Evolutionary conservation across 495 filamentous ascomycete species (phyloP).

Genomic region (Neurospora cerealis): DNA sequence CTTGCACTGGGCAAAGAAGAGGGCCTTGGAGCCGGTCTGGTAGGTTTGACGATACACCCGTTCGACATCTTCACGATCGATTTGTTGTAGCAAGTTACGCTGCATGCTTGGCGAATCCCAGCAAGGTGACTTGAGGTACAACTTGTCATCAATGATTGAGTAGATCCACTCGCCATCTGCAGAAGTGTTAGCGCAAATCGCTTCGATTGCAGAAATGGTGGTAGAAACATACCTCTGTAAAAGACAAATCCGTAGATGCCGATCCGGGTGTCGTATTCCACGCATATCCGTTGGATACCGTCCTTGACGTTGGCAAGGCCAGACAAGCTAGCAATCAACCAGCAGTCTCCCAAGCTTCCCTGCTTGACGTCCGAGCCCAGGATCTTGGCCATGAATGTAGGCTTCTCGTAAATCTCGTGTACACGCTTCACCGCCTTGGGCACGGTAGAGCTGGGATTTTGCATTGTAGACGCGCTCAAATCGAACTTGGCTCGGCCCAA

Average conservation of each 20-base stretch:
- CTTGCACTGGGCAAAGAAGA: constrained; percentile 82
- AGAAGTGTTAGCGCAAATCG: neutral
- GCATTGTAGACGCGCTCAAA: constrained; percentile 22
- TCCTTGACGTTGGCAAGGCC: constrained; percentile 71
- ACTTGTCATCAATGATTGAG: constrained; percentile 72
- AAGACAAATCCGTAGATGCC: constrained; percentile 97
- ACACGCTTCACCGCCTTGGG: constrained; percentile 62
- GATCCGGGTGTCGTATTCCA: constrained; percentile 60
- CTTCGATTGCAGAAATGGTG: neutral
- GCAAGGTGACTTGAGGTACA: constrained; percentile 74
- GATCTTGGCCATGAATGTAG: constrained; percentile 70
- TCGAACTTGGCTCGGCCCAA: constrained; percentile 36
- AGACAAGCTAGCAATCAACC: constrained; percentile 82
- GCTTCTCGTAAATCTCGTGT: constrained; percentile 81
- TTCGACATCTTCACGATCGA: constrained; percentile 55
- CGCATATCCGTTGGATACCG: constrained; percentile 72
- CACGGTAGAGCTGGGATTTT: constrained; percentile 30
- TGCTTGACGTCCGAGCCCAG: constrained; percentile 73
- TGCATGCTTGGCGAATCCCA: constrained; percentile 57
- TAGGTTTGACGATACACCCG: constrained; percentile 72
- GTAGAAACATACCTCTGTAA: constrained; percentile 41
- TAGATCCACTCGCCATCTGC: constrained; percentile 87
- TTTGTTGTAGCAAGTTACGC: constrained; percentile 40
- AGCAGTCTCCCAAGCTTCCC: constrained; percentile 79
- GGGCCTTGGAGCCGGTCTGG: constrained; percentile 69